Evolutionary conservation across 1,284 basidiomycete genomes (phyloP).

Genomic region (Cutaneotrichosporon sp.): DNA sequence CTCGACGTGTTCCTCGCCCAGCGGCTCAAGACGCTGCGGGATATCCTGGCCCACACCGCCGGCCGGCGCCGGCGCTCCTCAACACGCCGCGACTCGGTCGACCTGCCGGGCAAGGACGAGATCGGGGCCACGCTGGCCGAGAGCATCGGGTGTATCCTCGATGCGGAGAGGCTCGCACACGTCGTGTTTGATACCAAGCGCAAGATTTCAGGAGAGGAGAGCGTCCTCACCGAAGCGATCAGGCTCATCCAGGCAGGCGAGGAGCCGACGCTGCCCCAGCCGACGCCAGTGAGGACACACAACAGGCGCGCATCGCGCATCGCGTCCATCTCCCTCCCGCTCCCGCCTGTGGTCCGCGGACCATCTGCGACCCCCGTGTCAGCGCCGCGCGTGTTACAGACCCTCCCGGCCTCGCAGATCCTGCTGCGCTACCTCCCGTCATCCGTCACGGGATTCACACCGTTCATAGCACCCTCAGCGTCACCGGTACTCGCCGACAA

Average conservation of each 20-base stretch:
- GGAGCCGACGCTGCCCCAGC: conserved; percentile 5
- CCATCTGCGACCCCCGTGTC: conserved; percentile 31
- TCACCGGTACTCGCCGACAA: conserved; percentile 51
- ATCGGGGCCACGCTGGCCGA: conserved; percentile 32
- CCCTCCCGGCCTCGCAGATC: conserved; percentile 47
- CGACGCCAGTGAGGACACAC: conserved; percentile 10
- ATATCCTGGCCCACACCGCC: conserved; percentile 28
- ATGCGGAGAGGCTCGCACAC: conserved; percentile 30
- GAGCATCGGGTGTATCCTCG: conserved; percentile 33
- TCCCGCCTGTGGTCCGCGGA: conserved; percentile 21
- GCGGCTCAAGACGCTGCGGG: conserved; percentile 61
- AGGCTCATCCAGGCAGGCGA: conserved; percentile 41
- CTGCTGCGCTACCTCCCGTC: conserved; percentile 45
- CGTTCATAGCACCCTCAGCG: conserved; percentile 57
- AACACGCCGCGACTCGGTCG: conserved; percentile 13
- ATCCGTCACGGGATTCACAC: conserved; percentile 43
- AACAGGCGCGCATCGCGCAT: conserved; percentile 36
- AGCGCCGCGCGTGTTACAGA: conserved; percentile 34
- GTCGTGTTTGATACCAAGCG: conserved; percentile 30
- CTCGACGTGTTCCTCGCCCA: conserved; percentile 66
- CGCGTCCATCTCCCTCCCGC: conserved; percentile 41
- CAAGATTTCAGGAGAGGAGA: conserved; percentile 18
- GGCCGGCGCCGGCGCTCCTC: conserved; percentile 3
- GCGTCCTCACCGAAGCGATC: conserved; percentile 40
- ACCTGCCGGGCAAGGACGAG: conserved; percentile 5